Percentiles rank a stretch among this genome's conserved stretches.
phyloP scores from a whole-genome alignment of 2,329 filamentous ascomycete genomes.

The Phyllosticta capitalensis region DNA sequence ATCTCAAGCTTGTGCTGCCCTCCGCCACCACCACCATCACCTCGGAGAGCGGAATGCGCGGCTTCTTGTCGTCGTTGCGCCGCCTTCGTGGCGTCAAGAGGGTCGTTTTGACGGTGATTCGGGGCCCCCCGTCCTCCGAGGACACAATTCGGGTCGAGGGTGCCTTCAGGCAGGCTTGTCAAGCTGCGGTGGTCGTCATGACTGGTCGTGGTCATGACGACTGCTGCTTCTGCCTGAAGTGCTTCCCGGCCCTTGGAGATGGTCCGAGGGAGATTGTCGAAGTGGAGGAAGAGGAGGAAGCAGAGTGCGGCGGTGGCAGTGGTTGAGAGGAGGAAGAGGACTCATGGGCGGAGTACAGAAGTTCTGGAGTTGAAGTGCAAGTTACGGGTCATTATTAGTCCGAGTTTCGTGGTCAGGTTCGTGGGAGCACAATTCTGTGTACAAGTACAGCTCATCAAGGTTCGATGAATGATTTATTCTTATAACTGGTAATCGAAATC shows the following conservation, averaged over 20 bases:
- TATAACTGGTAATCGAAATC: background rate
- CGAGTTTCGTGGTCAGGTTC: background rate
- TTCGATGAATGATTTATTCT: background rate
- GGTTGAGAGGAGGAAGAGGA: background rate
- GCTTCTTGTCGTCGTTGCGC: background rate
- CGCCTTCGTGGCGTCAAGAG: background rate
- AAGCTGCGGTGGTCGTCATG: background rate
- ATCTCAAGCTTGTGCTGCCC: background rate
- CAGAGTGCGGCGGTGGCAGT: background rate
- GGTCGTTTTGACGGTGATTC: background rate
- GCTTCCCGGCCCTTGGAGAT: background rate
- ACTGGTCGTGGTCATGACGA: background rate
- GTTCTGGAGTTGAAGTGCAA: background rate
- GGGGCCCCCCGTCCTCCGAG: background rate
- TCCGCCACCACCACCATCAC: background rate
- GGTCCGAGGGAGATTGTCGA: background rate
- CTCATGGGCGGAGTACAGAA: background rate
- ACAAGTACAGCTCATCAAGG: background rate
- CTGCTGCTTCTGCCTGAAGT: background rate
- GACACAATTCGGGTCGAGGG: background rate
- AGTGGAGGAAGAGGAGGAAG: background rate
- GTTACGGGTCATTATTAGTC: background rate
- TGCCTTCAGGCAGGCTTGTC: background rate
- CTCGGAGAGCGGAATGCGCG: background rate
- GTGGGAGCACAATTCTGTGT: background rate